Evolutionary conservation across 2,329 filamentous ascomycete genomes (phyloP).

Genomic region (Metarhizium humberi): DNA sequence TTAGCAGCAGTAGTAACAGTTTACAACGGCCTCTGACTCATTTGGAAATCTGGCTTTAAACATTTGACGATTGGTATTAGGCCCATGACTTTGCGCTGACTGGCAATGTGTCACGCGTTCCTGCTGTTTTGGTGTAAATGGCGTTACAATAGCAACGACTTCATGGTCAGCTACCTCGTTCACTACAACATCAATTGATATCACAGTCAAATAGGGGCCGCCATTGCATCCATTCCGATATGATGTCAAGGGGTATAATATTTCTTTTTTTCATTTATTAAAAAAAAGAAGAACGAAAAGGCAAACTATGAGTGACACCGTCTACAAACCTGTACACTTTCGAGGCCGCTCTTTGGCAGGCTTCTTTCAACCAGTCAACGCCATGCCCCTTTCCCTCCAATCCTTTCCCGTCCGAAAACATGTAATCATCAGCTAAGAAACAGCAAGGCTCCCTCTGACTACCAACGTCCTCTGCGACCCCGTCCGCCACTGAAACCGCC

Average conservation of each 20-base stretch:
- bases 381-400: background rate
- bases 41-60: too few relatives aligned
- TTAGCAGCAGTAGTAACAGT: too few relatives aligned
- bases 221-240: background rate
- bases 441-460: background rate
- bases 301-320: background rate
- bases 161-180: too few relatives aligned
- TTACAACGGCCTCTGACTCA: too few relatives aligned
- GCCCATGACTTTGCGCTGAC: too few relatives aligned
- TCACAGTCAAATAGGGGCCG: too few relatives aligned
- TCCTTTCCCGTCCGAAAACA: background rate
- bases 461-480: conserved; percentile 21
- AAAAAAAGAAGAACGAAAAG: background rate
- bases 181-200: too few relatives aligned
- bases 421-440: background rate
- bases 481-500: conserved; percentile 20
- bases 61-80: too few relatives aligned
- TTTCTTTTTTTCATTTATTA: background rate
- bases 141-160: too few relatives aligned
- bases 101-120: too few relatives aligned
- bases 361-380: conserved; percentile 1
- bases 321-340: background rate
- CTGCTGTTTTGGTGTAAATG: too few relatives aligned
- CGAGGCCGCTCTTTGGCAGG: background rate
- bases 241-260: background rate